A percentile compares a stretch with the other conserved stretches of the same genome.
These are phyloP conservation scores for Lecanosticta acicola DNA, from an alignment of 2,329 filamentous ascomycete genomes.

Conservation along the genomic window DNA sequence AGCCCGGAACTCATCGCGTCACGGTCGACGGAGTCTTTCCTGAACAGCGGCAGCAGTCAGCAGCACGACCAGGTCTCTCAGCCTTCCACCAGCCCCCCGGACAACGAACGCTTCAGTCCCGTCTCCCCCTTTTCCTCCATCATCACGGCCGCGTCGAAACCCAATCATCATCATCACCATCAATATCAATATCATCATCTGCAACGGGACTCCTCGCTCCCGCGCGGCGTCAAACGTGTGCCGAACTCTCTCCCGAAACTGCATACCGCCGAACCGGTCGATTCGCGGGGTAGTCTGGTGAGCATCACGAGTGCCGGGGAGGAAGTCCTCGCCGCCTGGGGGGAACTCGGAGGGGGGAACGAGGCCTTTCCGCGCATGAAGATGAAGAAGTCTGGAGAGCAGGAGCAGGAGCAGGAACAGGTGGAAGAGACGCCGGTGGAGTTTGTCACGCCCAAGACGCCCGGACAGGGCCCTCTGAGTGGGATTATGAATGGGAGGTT, in stretches of 20 bases:
- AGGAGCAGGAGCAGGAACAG: neutral
- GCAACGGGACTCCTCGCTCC: neutral
- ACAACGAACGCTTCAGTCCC: neutral
- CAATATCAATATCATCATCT: neutral
- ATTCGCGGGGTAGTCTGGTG: conserved; percentile 18
- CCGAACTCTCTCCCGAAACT: neutral
- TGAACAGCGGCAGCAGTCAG: too few relatives aligned
- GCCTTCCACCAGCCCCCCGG: neutral
- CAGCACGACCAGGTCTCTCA: neutral
- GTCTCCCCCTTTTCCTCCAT: conserved; percentile 7
- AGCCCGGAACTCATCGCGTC: neutral
- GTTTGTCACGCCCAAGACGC: neutral
- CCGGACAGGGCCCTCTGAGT: neutral
- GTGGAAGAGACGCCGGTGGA: neutral
- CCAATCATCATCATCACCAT: neutral
- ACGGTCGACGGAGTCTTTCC: neutral
- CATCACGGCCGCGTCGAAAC: conserved; percentile 4
- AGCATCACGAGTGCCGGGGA: conserved; percentile 39
- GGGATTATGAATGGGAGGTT: neutral
- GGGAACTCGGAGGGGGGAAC: conserved; percentile 37
- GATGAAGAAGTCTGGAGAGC: neutral
- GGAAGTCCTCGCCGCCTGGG: conserved; percentile 45
- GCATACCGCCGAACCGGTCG: conserved; percentile 13
- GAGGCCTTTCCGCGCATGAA: too few relatives aligned
- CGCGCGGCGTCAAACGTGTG: neutral